Conservation (phyloP, 2,329 filamentous ascomycete species). For the Alternaria sp. region DNA sequence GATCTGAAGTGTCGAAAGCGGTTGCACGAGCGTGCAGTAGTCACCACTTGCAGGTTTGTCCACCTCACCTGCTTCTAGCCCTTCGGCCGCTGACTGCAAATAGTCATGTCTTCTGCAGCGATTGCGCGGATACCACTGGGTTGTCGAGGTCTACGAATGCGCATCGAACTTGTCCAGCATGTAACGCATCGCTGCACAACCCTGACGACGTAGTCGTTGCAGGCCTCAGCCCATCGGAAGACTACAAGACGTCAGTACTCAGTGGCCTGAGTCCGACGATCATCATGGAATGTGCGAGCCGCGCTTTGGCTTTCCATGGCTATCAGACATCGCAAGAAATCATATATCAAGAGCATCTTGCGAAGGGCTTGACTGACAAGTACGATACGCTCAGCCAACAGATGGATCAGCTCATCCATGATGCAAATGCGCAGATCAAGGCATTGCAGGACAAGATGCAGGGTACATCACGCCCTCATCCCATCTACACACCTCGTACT, state of each 20-base stretch:
- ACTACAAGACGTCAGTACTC: constrained; percentile 87
- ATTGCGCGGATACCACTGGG: constrained; percentile 72
- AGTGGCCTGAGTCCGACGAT: constrained; percentile 81
- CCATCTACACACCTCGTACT: background rate
- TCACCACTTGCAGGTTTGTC: constrained; percentile 85
- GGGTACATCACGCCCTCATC: constrained; percentile 53
- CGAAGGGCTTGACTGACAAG: constrained; percentile 76
- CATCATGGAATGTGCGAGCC: constrained; percentile 86
- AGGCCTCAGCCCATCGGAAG: constrained; percentile 79
- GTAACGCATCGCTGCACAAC: constrained; percentile 70
- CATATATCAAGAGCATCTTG: constrained; percentile 78
- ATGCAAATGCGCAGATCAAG: constrained; percentile 77
- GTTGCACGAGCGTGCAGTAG: constrained; percentile 75
- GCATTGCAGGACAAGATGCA: constrained; percentile 70
- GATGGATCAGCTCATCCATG: constrained; percentile 75
- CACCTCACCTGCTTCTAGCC: background rate
- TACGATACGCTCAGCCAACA: constrained; percentile 70
- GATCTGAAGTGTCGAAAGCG: constrained; percentile 76
- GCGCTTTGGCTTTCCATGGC: constrained; percentile 82
- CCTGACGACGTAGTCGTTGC: constrained; percentile 78
- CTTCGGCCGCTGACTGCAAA: constrained; percentile 47
- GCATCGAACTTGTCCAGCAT: constrained; percentile 76
- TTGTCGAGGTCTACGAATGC: constrained; percentile 65
- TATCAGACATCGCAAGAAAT: constrained; percentile 88
- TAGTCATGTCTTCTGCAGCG: constrained; percentile 82